phyloP scores from a whole-genome alignment of 2,329 filamentous ascomycete species.

The Zalaria sp. region DNA sequence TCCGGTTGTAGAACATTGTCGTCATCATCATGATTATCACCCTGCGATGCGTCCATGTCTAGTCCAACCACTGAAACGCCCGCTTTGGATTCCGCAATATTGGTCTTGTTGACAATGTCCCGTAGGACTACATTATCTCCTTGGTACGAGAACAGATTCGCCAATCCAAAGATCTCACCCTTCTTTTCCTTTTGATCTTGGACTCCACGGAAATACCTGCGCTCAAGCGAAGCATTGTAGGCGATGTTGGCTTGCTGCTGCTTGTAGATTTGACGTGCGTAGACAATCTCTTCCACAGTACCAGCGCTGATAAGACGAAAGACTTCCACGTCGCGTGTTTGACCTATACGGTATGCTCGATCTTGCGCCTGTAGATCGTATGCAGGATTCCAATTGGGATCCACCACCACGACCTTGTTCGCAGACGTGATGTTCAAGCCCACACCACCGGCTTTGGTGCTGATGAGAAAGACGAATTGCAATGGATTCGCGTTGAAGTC shows the following conservation, averaged over 20 bases:
- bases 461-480: slow-evolving; percentile 93
- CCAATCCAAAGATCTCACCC: slow-evolving; percentile 85
- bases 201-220: slow-evolving; percentile 89
- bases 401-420: slow-evolving; percentile 94
- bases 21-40: slow-evolving; percentile 15
- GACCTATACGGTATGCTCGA: slow-evolving; percentile 88
- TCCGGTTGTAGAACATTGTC: slow-evolving; percentile 24
- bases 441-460: slow-evolving; percentile 82
- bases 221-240: slow-evolving; percentile 82
- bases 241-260: slow-evolving; percentile 98
- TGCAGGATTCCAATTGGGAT: slow-evolving; percentile 94
- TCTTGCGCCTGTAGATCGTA: slow-evolving; percentile 95
- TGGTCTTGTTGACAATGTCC: slow-evolving; percentile 98
- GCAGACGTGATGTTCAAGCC: slow-evolving; percentile 94
- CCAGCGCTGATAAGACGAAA: slow-evolving; percentile 83
- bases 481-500: slow-evolving; percentile 79
- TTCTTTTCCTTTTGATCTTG: slow-evolving; percentile 71
- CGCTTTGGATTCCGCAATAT: slow-evolving; percentile 81
- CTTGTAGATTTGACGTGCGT: slow-evolving; percentile 95
- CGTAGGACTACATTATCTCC: slow-evolving; percentile 66
- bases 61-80: slow-evolving; percentile 71
- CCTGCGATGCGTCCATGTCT: slow-evolving; percentile 45
- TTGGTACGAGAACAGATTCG: slow-evolving; percentile 75
- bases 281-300: slow-evolving; percentile 94
- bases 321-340: slow-evolving; percentile 84